Evolutionary conservation across 1,284 basidiomycete species (phyloP).

Genomic region (Mycena sp.): DNA sequence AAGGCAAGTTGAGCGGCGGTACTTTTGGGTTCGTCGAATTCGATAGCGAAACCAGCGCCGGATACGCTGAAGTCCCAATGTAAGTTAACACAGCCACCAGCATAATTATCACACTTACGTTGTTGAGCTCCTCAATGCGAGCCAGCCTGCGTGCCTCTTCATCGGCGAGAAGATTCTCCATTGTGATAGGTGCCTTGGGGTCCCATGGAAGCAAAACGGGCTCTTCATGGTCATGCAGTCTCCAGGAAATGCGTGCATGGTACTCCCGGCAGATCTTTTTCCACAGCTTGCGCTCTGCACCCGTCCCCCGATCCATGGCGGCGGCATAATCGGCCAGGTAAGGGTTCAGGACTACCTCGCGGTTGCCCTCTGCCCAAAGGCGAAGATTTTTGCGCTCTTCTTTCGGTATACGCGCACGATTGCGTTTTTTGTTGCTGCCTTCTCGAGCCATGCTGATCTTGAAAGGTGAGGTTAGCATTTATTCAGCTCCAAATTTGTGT

Average conservation of each 20-base stretch:
- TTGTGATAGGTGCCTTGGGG: not conserved
- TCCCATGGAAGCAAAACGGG: slow-evolving; percentile 9
- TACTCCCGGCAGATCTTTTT: slow-evolving; percentile 13
- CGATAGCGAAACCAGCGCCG: slow-evolving; percentile 21
- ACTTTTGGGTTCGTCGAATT: not conserved
- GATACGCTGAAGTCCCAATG: slow-evolving; percentile 17
- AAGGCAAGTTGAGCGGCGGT: not conserved
- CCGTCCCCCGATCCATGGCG: slow-evolving; percentile 5
- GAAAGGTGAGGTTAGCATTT: no score
- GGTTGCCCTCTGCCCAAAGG: not conserved
- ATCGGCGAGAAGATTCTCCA: not conserved
- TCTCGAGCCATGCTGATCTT: no score
- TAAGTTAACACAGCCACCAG: not conserved
- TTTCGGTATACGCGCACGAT: not conserved
- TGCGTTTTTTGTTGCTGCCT: not conserved
- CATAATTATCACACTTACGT: not conserved
- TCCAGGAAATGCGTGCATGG: slow-evolving; percentile 21
- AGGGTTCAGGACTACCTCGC: not conserved
- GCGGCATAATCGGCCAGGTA: slow-evolving; percentile 2
- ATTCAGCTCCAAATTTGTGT: no score
- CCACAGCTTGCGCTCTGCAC: not conserved
- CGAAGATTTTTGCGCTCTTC: not conserved
- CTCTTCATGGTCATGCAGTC: slow-evolving; percentile 8
- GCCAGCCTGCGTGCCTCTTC: slow-evolving; percentile 9
- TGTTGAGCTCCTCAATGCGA: slow-evolving; percentile 2